These are phyloP conservation scores for Atractiella rhizophila DNA, from an alignment of 768 basidiomycete genomes.

Conservation along the genomic window DNA sequence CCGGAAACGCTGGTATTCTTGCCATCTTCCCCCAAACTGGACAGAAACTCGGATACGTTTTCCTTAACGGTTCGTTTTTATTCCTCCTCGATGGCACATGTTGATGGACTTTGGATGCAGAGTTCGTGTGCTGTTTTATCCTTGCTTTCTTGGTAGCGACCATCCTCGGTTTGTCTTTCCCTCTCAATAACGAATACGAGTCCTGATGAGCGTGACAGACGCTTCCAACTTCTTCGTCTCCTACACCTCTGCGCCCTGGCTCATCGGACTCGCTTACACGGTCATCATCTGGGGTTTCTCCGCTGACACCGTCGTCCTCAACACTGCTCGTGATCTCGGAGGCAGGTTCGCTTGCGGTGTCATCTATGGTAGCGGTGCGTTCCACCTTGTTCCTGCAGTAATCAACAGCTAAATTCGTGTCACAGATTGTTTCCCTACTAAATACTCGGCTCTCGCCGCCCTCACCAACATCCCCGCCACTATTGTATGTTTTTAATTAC, in stretches of 20 bases:
- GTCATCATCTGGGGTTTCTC: conserved; percentile 8
- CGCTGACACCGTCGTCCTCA: background rate
- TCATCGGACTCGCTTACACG: conserved; percentile 10
- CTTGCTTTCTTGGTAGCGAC: conserved; percentile 12
- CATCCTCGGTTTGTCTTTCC: conserved; percentile 14
- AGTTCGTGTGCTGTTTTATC: conserved; percentile 8
- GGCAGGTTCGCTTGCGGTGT: conserved; percentile 3
- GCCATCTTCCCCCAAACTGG: conserved; percentile 4
- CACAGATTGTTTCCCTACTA: background rate
- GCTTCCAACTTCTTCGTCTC: conserved; percentile 10
- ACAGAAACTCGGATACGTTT: background rate
- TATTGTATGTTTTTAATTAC: no score
- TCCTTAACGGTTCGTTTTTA: background rate
- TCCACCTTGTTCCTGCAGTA: background rate
- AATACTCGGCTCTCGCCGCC: conserved; percentile 1
- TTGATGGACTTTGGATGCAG: background rate
- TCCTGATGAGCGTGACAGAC: conserved; percentile 1
- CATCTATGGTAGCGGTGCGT: conserved; percentile 6
- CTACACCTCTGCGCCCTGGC: conserved; percentile 7
- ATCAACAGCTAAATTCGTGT: background rate
- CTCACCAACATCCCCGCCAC: conserved; percentile 2
- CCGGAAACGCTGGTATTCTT: conserved; percentile 4
- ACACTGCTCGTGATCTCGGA: conserved; percentile 11
- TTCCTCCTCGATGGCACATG: background rate
- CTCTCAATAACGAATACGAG: no score